Evolutionary conservation across 352 stramenopile genomes (phyloP).

Genomic region (Phytophthora pseudosyringae): DNA sequence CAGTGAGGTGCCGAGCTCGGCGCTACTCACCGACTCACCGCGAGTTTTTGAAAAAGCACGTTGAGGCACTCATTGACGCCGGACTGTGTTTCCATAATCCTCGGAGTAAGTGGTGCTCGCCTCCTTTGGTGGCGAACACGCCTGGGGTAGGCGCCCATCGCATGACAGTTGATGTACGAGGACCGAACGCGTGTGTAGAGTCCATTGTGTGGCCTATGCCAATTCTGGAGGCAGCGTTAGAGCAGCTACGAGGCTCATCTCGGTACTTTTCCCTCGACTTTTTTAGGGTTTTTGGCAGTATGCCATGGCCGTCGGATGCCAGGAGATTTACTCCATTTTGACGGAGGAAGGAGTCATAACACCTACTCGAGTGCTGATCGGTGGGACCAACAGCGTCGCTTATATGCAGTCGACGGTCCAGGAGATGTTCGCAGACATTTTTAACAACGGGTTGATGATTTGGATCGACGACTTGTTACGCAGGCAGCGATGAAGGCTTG

Average conservation of each 20-base stretch:
- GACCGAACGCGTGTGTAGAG: slow-evolving; percentile 10
- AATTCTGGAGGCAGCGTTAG: slow-evolving; percentile 10
- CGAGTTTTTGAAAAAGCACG: background rate
- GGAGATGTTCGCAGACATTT: slow-evolving; percentile 14
- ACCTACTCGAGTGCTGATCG: background rate
- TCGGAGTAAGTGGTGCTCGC: slow-evolving; percentile 4
- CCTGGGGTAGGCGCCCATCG: background rate
- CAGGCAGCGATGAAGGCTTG: background rate
- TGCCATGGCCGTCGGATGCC: background rate
- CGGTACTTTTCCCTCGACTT: slow-evolving; percentile 22
- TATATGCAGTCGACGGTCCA: slow-evolving; percentile 20
- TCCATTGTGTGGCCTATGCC: slow-evolving; percentile 21
- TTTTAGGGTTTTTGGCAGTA: slow-evolving; percentile 27
- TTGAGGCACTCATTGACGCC: background rate
- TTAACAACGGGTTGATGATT: slow-evolving; percentile 18
- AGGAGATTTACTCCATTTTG: slow-evolving; percentile 19
- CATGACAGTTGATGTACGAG: slow-evolving; percentile 20
- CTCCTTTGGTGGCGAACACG: slow-evolving; percentile 12
- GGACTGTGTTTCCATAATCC: background rate
- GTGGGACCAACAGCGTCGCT: background rate
- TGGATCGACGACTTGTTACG: slow-evolving; percentile 14
- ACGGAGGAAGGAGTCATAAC: slow-evolving; percentile 18
- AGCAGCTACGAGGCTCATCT: slow-evolving; percentile 10
- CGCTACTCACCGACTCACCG: background rate
- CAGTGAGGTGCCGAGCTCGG: background rate